These are phyloP conservation scores for Lophium mytilinum DNA, from an alignment of 495 filamentous ascomycete genomes.

Conservation along the genomic window DNA sequence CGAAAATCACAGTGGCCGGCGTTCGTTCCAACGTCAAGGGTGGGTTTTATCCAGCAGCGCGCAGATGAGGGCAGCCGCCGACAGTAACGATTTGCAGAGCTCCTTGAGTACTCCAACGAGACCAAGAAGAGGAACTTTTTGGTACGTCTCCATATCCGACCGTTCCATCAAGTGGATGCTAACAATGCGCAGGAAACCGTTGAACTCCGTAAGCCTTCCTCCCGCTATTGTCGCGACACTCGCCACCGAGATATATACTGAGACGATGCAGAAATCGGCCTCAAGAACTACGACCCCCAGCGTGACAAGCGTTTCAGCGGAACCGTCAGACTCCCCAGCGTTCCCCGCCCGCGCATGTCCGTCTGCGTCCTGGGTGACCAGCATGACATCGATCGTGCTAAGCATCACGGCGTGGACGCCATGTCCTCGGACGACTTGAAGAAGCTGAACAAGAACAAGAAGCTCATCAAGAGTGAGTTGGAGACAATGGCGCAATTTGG, in stretches of 20 bases:
- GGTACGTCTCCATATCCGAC: slow-evolving; percentile 4
- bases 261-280: slow-evolving; percentile 64
- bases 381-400: slow-evolving; percentile 99
- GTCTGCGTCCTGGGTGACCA: slow-evolving; percentile 97
- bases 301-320: slow-evolving; percentile 99
- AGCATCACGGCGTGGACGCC: slow-evolving; percentile 93
- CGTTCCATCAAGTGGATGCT: no score
- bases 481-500: neutral
- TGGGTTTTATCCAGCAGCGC: neutral
- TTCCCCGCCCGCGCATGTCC: slow-evolving; percentile 89
- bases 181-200: slow-evolving; percentile 54
- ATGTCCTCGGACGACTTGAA: slow-evolving; percentile 98
- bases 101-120: slow-evolving; percentile 89
- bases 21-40: slow-evolving; percentile 83
- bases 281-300: slow-evolving; percentile 99
- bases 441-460: slow-evolving; percentile 99
- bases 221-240: neutral
- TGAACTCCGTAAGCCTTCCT: slow-evolving; percentile 50
- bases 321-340: slow-evolving; percentile 84
- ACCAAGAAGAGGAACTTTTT: slow-evolving; percentile 99
- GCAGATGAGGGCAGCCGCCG: neutral
- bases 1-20: slow-evolving; percentile 61
- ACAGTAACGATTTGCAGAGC: slow-evolving; percentile 33
- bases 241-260: neutral
- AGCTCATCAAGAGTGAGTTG: slow-evolving; percentile 83